Evolutionary conservation across 108 stramenopile genomes (phyloP).

Genomic region (Cyclotella baltica): DNA sequence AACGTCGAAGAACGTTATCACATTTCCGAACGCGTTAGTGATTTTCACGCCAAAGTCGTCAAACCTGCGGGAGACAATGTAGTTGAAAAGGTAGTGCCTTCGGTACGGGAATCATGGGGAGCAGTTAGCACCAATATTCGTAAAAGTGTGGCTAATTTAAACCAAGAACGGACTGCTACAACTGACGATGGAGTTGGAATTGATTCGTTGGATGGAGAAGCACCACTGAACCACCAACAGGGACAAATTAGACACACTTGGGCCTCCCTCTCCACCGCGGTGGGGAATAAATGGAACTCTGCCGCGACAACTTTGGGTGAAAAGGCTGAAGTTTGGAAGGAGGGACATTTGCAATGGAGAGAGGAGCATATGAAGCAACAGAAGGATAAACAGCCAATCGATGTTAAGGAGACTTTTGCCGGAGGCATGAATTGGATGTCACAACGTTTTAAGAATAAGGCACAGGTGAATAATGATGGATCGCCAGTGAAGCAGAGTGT

Average conservation of each 20-base stretch:
- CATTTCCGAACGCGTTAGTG: conserved; percentile 19
- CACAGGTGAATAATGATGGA: background rate
- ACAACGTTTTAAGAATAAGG: conserved; percentile 18
- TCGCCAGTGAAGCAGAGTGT: background rate
- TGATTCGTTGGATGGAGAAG: background rate
- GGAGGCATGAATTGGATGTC: conserved; percentile 35
- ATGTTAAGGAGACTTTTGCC: conserved; percentile 13
- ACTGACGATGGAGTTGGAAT: background rate
- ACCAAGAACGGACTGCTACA: background rate
- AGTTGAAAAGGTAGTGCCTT: conserved; percentile 18
- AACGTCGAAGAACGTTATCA: conserved; percentile 27
- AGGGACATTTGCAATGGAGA: conserved; percentile 8
- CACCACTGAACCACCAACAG: background rate
- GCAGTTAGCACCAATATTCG: conserved; percentile 1
- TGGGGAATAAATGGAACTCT: conserved; percentile 3
- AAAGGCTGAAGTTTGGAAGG: conserved; percentile 29
- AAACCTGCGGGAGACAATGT: conserved; percentile 25
- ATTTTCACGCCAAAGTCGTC: conserved; percentile 7
- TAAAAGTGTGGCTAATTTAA: background rate
- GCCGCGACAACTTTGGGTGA: conserved; percentile 9
- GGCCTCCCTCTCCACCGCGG: conserved; percentile 18
- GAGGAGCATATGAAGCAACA: conserved; percentile 23
- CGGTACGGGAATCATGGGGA: conserved; percentile 30
- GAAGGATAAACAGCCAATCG: background rate
- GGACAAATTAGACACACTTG: conserved; percentile 16